Evolutionary conservation across 441 rosid genomes (phyloP).

Genomic region (Caryocar brasiliense): DNA sequence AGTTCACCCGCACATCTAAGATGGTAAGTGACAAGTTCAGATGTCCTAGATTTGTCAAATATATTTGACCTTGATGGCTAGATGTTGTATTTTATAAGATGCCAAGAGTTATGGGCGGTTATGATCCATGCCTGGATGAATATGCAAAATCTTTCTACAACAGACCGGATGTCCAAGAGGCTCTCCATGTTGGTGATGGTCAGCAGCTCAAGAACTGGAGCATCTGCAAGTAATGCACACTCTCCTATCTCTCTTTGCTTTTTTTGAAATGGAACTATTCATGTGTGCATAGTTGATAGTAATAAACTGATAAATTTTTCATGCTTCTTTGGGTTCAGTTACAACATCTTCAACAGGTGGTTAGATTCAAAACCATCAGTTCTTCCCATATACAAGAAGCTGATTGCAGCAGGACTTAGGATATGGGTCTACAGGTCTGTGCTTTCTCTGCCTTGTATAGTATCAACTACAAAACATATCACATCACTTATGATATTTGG

Average conservation of each 20-base stretch:
- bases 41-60: not conserved
- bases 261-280: too few species aligned
- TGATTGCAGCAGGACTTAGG: constrained; percentile 51
- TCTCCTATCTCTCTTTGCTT: not conserved
- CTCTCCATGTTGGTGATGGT: constrained; percentile 70
- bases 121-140: constrained; percentile 67
- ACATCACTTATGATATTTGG: not conserved
- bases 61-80: not conserved
- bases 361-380: constrained; percentile 36
- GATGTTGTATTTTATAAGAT: constrained; percentile 26
- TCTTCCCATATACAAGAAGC: constrained; percentile 65
- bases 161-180: constrained; percentile 65
- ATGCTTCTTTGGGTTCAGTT: constrained; percentile 21
- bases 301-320: not conserved
- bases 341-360: constrained; percentile 36
- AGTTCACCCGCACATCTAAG: constrained; percentile 29
- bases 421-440: constrained; percentile 79
- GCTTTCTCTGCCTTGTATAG: not conserved
- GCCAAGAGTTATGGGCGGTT: constrained; percentile 70
- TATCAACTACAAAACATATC: not conserved
- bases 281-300: too few species aligned
- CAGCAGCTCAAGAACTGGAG: constrained; percentile 52
- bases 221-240: constrained; percentile 61
- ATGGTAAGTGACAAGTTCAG: constrained; percentile 25
- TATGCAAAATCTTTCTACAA: constrained; percentile 65